These are phyloP conservation scores for Boletus rubroflammeus DNA, from an alignment of 768 basidiomycete species.

Conservation along the genomic window DNA sequence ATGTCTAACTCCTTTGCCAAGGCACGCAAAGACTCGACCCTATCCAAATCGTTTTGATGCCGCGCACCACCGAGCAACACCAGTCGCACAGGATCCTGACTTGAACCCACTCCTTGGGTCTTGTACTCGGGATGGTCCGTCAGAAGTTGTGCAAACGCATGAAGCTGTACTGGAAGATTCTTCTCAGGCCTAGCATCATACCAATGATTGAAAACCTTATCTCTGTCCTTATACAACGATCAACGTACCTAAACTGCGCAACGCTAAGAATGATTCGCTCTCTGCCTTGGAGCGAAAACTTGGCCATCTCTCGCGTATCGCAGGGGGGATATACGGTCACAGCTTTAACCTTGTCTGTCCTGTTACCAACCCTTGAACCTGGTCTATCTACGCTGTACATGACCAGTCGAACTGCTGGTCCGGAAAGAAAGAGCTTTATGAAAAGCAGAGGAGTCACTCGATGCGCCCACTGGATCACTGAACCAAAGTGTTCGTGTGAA, in stretches of 20 bases:
- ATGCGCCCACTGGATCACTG: conserved; percentile 46
- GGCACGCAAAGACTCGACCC: conserved; percentile 58
- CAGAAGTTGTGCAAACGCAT: conserved; percentile 61
- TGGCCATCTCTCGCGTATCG: conserved; percentile 70
- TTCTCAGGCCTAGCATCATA: conserved; percentile 78
- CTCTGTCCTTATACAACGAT: not conserved
- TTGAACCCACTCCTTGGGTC: conserved; percentile 7
- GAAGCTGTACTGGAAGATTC: conserved; percentile 79
- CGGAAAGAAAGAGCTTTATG: conserved; percentile 27
- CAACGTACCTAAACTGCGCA: conserved; percentile 83
- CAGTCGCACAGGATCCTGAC: conserved; percentile 44
- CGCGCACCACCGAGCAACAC: conserved; percentile 83
- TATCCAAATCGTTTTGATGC: conserved; percentile 67
- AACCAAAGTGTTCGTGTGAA: conserved; percentile 44
- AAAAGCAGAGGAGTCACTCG: conserved; percentile 39
- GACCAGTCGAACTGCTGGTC: not conserved
- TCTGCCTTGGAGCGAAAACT: conserved; percentile 50
- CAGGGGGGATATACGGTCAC: conserved; percentile 88
- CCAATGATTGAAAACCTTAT: not conserved
- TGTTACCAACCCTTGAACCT: not conserved
- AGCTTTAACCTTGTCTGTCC: conserved; percentile 4
- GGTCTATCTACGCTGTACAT: not conserved
- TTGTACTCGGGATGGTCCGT: conserved; percentile 56
- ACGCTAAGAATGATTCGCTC: conserved; percentile 75
- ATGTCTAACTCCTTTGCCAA: conserved; percentile 64